Evolutionary conservation across 2,329 filamentous ascomycete species (phyloP), one percentile per base, ranked within the genome.

Genomic region (Phyllosticta citriasiana): DNA sequence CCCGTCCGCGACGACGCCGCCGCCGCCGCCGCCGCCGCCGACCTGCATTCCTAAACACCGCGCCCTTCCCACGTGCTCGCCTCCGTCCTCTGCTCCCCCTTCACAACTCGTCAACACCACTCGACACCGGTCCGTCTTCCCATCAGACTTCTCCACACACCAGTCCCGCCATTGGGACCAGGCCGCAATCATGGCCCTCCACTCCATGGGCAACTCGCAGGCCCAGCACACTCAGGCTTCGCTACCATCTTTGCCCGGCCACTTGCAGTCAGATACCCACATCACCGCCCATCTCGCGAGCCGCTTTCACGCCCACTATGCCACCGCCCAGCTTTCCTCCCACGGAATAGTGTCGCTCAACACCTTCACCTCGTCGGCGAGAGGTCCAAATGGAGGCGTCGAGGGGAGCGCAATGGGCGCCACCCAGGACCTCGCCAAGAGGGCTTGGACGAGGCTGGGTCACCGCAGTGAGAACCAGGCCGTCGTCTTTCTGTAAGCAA

Each of bases 401-500:
- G 90, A 95, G 68, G 93, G 92, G 40, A 96, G 91, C 77, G 91
- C 91, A 65, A 91, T 92, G 83, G 91, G 88, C 62, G 92, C 91
- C 71, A 91, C 91, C 35, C 93, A 97, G 75, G 92, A 97, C 69
- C 82, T 99, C 71, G 94, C 94, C 24, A 86, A 88, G 65, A 84
- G 91, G 65, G 91, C 93, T 60, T 97, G 88, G 79, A 83, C 90
- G 66, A 84, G 94, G 66, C 79, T 99, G 24, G 93, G 93, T 55
- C 85, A 90, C 64, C 86, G 94, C 58, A 91, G 88, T 1, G 94
- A 99, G 76, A 96, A 96, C 74, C 94, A 99, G 75, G 89, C 92
- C 1, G 79, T 96, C 58, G 82, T 97, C 2, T 97, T 99, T 68
- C 77, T 99, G 91, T 97, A 82, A 79, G 90, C 83, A 7, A 8